Conservation (phyloP, 2,329 filamentous ascomycete genomes). For the Knufia fluminis region DNA sequence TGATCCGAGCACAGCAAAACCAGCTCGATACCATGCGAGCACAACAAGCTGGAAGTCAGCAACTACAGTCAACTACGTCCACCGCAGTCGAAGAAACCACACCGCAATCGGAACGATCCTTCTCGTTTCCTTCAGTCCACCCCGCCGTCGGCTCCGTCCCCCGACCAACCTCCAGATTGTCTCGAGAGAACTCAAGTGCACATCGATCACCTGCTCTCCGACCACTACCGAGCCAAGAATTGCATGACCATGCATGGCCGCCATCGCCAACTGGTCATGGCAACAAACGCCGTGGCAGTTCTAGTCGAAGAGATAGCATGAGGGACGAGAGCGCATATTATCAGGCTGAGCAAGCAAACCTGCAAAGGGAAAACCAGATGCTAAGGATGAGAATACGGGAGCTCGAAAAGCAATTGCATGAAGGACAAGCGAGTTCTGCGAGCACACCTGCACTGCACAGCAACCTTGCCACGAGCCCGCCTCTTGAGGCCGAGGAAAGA, state of each 20-base stretch:
- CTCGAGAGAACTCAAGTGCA: constrained; percentile 30
- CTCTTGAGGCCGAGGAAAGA: constrained; percentile 13
- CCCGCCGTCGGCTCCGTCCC: constrained; percentile 28
- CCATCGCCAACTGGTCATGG: constrained; percentile 21
- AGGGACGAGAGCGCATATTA: constrained; percentile 40
- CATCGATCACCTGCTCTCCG: constrained; percentile 30
- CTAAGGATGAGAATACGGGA: constrained; percentile 39
- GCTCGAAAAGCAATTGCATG: constrained; percentile 26
- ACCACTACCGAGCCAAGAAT: constrained; percentile 22
- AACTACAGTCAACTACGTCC: constrained; percentile 14
- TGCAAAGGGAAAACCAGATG: constrained; percentile 41
- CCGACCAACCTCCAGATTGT: constrained; percentile 28
- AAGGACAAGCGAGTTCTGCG: constrained; percentile 11
- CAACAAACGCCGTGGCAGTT: constrained; percentile 2
- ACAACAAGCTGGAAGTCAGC: constrained; percentile 11
- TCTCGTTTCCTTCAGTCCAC: constrained; percentile 29
- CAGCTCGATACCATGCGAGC: constrained; percentile 34
- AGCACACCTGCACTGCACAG: constrained; percentile 17
- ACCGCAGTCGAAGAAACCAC: constrained; percentile 34
- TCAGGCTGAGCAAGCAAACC: constrained; percentile 38
- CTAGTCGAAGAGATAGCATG: constrained; percentile 28
- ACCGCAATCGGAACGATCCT: constrained; percentile 35
- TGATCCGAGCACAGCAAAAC: constrained; percentile 40
- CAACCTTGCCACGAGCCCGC: constrained; percentile 18
- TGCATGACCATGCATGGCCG: constrained; percentile 17